Base-by-base conservation (phyloP, 2,329 filamentous ascomycete species). In the Colletotrichum sp. region DNA sequence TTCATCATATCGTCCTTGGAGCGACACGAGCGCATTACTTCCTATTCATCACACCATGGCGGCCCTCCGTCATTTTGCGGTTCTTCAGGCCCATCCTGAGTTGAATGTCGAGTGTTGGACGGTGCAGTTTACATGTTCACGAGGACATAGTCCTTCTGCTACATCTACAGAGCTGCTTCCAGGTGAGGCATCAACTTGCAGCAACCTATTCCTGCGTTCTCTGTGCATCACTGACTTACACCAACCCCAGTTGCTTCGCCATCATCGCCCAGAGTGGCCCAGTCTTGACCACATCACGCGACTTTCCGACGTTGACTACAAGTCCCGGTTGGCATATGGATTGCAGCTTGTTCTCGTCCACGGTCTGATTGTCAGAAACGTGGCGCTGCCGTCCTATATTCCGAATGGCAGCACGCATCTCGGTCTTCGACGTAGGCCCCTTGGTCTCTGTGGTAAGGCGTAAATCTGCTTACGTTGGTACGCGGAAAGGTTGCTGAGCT, bases 1-100 rank as follows among this genome's bases (percentile, higher is more conserved):
- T 34, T 62, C 58, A 12, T 28, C 4, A 10, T 10, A 58, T 16
- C 24, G 12, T 7, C 21, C 10, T 12, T 34, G 7, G 26, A 89
- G 89, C 43, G n/a, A 13, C n/a, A 52, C 12, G n/a, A 21, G 3
- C 10, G n/a, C 18, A 13, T 21, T 21, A 5, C 43, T 21, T 48
- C 43, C n/a, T 21, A 13, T 12, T 48, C n/a, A 48, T 12, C n/a
- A 48, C 43, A 48, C n/a, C n/a, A 21, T 21, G n/a, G n/a, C 43
- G 18, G 43, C n/a, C n/a, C 43, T 48, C 43, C 43, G 10, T 48
- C n/a, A 21, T 48, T 21, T 48, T 21, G 18, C 43, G 9, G 14
- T 10, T 21, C 43, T 7, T 18, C 10, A 48, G n/a, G 43, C n/a
- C 43, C 43, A 7, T 52, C 43, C 43, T 24, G 43, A 52, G 43